Conservation (phyloP, 2,329 filamentous ascomycete genomes). For the Didymellaceae sp. region DNA sequence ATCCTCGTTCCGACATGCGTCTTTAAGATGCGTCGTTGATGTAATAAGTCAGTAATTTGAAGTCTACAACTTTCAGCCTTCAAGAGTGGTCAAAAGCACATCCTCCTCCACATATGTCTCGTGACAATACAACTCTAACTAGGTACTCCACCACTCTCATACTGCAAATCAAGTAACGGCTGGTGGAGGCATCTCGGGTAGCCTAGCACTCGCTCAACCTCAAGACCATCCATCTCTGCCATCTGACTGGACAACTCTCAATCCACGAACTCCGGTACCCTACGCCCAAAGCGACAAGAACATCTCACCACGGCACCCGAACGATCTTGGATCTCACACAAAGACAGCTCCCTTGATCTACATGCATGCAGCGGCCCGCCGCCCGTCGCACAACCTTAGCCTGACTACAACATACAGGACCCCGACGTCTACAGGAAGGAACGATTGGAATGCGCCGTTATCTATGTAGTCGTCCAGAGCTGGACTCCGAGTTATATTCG, state of each 20-base stretch:
- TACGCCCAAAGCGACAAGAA: conserved; percentile 7
- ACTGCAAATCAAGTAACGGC: not conserved
- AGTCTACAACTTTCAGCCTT: no score
- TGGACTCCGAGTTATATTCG: no score
- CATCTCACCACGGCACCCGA: not conserved
- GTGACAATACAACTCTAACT: no score
- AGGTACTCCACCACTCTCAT: no score
- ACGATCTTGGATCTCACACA: no score
- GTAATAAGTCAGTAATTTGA: no score
- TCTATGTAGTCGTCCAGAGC: no score
- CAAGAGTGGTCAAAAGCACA: no score
- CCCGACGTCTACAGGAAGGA: no score
- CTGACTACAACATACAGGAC: not conserved
- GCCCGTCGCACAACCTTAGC: conserved; percentile 6
- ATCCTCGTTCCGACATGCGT: conserved; percentile 4
- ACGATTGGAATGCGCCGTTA: no score
- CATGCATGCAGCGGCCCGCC: conserved; percentile 19
- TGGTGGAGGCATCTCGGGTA: not conserved
- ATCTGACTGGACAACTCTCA: not conserved
- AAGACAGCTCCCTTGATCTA: conserved; percentile 15
- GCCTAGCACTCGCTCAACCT: not conserved
- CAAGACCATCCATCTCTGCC: not conserved
- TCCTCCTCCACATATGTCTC: no score
- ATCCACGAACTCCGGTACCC: not conserved
- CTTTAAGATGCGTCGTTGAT: no score